phyloP scores from a whole-genome alignment of 257 asterid species.

The Fraxinus cuspidata region DNA sequence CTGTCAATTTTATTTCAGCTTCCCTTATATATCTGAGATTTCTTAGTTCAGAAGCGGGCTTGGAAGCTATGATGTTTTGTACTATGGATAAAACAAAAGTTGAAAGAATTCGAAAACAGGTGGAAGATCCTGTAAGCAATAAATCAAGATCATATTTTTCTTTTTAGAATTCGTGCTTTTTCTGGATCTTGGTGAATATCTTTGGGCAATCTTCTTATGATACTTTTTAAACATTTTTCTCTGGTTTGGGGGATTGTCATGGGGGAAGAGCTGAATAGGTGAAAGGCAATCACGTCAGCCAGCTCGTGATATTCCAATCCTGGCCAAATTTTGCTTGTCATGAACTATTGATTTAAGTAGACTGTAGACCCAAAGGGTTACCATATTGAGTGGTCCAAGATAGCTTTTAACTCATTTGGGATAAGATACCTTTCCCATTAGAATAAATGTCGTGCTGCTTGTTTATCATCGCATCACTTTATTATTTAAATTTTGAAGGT shows the following conservation, averaged over 20 bases:
- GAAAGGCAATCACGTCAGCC: neutral
- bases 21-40: neutral
- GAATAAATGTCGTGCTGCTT: neutral
- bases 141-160: neutral
- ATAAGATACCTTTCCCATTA: neutral
- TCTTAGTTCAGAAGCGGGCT: neutral
- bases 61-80: neutral
- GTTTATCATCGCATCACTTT: neutral
- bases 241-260: neutral
- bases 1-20: neutral
- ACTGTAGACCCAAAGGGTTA: neutral
- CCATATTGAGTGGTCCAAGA: neutral
- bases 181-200: neutral
- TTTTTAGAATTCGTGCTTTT: neutral
- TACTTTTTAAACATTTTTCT: neutral
- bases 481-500: slow-evolving; percentile 48
- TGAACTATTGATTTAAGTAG: neutral
- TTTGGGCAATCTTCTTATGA: neutral
- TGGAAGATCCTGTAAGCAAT: neutral
- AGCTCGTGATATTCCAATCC: neutral
- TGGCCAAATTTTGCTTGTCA: neutral
- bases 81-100: neutral
- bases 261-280: neutral
- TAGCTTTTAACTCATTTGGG: neutral
- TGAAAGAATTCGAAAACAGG: neutral